A percentile compares a stretch with the other conserved stretches of the same genome.
These are phyloP conservation scores for Hypoxylon sp. DNA, from an alignment of 2,329 filamentous ascomycete species.

Conservation along the genomic window DNA sequence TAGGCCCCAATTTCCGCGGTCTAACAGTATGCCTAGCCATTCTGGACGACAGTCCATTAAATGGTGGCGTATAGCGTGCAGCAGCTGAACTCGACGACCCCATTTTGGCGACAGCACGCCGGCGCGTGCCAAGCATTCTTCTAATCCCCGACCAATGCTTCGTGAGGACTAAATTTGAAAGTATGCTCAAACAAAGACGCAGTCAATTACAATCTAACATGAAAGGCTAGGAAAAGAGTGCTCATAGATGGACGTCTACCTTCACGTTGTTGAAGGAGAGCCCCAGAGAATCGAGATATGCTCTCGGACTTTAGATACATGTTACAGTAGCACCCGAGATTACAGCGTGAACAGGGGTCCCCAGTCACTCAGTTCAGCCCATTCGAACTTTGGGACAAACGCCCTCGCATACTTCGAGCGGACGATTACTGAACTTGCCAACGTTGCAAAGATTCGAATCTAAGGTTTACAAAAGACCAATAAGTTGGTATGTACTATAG, in stretches of 20 bases:
- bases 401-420: conserved; percentile 5
- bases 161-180: conserved; percentile 10
- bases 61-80: conserved; percentile 48
- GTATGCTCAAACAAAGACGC: not conserved
- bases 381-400: conserved; percentile 8
- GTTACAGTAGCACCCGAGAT: conserved; percentile 25
- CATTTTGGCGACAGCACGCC: conserved; percentile 36
- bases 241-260: not conserved
- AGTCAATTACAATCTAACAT: not conserved
- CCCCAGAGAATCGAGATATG: not conserved
- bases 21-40: conserved; percentile 35
- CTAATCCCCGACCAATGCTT: conserved; percentile 19
- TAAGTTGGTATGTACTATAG: not conserved
- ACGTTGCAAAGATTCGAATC: not conserved
- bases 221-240: not conserved
- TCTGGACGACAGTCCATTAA: conserved; percentile 44
- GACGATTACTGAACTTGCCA: not conserved
- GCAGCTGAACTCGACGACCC: conserved; percentile 51
- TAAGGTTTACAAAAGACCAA: not conserved
- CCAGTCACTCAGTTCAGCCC: conserved; percentile 1
- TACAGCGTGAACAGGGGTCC: conserved; percentile 27
- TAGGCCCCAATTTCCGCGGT: conserved; percentile 43
- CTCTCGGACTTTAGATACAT: conserved; percentile 16
- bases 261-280: not conserved
- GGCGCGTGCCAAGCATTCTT: conserved; percentile 36